Base-by-base conservation (phyloP, 2,329 filamentous ascomycete genomes). In the Furcasterigmium furcatum region DNA sequence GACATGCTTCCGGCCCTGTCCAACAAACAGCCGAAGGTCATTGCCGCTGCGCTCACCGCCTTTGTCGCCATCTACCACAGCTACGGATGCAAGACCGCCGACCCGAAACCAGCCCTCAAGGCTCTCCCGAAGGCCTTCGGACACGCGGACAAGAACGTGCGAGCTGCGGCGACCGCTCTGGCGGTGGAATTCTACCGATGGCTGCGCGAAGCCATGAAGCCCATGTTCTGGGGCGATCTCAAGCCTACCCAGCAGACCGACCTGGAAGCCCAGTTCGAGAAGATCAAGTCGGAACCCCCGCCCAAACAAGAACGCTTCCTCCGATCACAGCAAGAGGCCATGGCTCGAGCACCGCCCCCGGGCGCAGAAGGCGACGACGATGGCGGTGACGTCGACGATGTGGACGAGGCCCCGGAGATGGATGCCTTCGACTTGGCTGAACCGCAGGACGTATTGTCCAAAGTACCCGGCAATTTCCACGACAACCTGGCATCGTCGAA, bases 121-220 rank as follows among this genome's bases (percentile, higher is more conserved):
- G 72, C 80, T 10, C 74, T 99, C 3, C 91, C 94, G 4, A 95
- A 96, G 62, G 86, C 85, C 2, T 99, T 96, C 61, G 90, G 89
- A 18, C 94, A 97, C 63, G 92, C 94, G 25, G 94, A 99, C 75
- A 99, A 99, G 70, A 97, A 97, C 63, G 89, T 99, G 14, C 86
- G 94, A 66, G 91, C 91, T 4, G 94, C 96, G 64, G 91, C 91
- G 22, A 94, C 94, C 39, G 91, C 87, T 56, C 74, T 99, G 46
- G 87, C 92, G 0, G 89, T 96, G 40, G 95, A 99, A 62, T 81
- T 99, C 47, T 99, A 99, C 67, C 79, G 94, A 66, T 99, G 95
- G 94, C 76, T 99, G 27, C 87, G 92, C 55, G 94, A 99, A 53
- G 92, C 92, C 10, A 96, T 99, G 84, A 99, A 99, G 64, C 90